Base-by-base conservation (phyloP, 2,329 filamentous ascomycete genomes). In the Decorospora gaudefroyi region DNA sequence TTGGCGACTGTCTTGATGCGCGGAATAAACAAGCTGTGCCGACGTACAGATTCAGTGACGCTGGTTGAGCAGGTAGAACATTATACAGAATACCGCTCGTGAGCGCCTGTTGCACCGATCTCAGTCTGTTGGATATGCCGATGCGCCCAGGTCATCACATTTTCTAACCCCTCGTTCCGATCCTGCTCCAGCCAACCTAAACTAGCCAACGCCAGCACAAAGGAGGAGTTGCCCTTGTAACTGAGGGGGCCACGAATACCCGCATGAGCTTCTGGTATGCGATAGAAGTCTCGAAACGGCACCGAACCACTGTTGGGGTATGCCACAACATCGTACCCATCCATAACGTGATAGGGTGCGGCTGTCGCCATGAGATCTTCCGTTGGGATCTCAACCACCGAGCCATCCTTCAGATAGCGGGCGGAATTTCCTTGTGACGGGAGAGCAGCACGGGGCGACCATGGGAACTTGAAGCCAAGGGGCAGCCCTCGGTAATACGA, bases 381-480 rank as follows among this genome's bases (percentile, higher is more conserved):
- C 3, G 28, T 3, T 7, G 15, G 15, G 8, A 30, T 30, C 28
- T 30, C 28, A 9, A 15, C 12, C 28, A 30, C 28, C 6, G 4
- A 10, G 13, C 6, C 13, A 17, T 30, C 28, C 15, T 17, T 16
- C 3, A 30, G 28, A 16, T 9, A 30, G 1, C 13, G 28, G 3
- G 44, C 49, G 19, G 49, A 38, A 15, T 49, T 49, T 1, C 44
- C 12, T 22, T 45, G 45, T 4, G 40, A 45, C 13, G 49, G 44
- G 7, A 49, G 23, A 15, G 44, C 36, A 9, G 44, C 49, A 10
- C 45, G 49, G 6, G 44, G 41, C 5, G 40, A 48, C 49, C 44
- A 52, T 7, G 44, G 46, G 25, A 52, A 52, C 35, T 49, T 52
- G 36, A 48, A 52, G 16, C 49, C 40, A 23, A 52, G 49, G 4